Percentiles rank a stretch among this genome's conserved stretches.
Conservation (phyloP, 495 filamentous ascomycete genomes). For the Pseudevernia furfuracea region DNA sequence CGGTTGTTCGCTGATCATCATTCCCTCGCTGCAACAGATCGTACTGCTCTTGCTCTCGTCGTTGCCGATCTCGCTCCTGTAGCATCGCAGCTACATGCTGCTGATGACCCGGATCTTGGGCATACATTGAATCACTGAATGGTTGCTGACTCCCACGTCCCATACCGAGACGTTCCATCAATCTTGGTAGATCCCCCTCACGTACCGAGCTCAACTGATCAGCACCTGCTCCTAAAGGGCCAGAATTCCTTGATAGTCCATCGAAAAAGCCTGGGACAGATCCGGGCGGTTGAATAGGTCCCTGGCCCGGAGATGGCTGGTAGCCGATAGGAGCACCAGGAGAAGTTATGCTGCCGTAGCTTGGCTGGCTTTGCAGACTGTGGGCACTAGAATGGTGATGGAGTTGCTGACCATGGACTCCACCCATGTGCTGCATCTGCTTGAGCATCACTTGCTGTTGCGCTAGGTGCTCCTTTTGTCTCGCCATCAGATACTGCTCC, state of each 20-base stretch:
- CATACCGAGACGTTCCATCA: slow-evolving; percentile 54
- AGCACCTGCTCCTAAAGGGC: slow-evolving; percentile 46
- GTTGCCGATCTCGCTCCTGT: slow-evolving; percentile 52
- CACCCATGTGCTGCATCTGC: slow-evolving; percentile 51
- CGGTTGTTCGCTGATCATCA: slow-evolving; percentile 46
- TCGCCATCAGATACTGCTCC: slow-evolving; percentile 91
- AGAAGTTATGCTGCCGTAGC: slow-evolving; percentile 86
- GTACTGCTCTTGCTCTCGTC: slow-evolving; percentile 57
- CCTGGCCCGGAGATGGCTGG: slow-evolving; percentile 66
- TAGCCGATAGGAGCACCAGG: slow-evolving; percentile 69
- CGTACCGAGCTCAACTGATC: slow-evolving; percentile 41
- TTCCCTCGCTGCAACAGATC: slow-evolving; percentile 39
- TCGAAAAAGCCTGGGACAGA: slow-evolving; percentile 68
- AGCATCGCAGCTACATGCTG: slow-evolving; percentile 54
- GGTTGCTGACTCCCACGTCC: slow-evolving; percentile 45
- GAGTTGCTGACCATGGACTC: slow-evolving; percentile 51
- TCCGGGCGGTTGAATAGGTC: slow-evolving; percentile 51
- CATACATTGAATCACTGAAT: slow-evolving; percentile 50
- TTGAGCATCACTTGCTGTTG: slow-evolving; percentile 77
- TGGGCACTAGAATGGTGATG: slow-evolving; percentile 93
- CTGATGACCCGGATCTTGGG: slow-evolving; percentile 46
- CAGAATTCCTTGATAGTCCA: slow-evolving; percentile 38
- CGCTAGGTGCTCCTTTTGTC: slow-evolving; percentile 77
- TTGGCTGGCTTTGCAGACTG: slow-evolving; percentile 91
- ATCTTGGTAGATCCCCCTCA: slow-evolving; percentile 54